Base-by-base conservation (phyloP, 2,329 filamentous ascomycete species). In the Botryotinia calthae region DNA sequence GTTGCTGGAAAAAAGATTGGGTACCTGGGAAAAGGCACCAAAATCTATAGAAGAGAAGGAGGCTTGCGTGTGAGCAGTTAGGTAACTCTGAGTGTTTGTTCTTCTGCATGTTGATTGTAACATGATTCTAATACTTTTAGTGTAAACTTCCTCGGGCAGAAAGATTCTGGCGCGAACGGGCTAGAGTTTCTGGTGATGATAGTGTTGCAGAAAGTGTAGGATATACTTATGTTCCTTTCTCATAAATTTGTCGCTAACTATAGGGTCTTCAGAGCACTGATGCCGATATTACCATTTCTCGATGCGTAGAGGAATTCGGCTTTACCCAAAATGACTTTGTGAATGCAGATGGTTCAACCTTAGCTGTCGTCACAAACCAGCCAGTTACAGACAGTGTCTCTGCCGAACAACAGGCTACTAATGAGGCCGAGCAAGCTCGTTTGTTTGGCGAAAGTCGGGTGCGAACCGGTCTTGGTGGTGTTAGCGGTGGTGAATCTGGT, bases 271-370 rank as follows among this genome's bases (percentile, higher is more conserved):
- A 28, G 51, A 1, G 5, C 0, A 4, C 16, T 18, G n/a, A 54
- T 54, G 25, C n/a, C 12, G 51, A 28, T 3, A 3, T 54, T 1
- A n/a, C n/a, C 3, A 8, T 54, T 0, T 28, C n/a, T 4, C 0
- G 3, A 3, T 54, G 51, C 3, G 14, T 28, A 28, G 14, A n/a
- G 6, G 0, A 8, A 0, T 18, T 3, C 6, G n/a, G 0, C 12
- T 0, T 28, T 0, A 54, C 51, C n/a, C 14, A 28, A 7, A n/a
- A 28, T 28, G 51, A 54, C 28, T 54, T 28, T 7, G 5, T 6
- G 2, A 2, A 54, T 16, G 14, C 9, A 14, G 5, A 54, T 28
- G n/a, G n/a, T 0, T n/a, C n/a, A n/a, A 2, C 1, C 6, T 54
- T 18, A 18, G 51, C 25, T 54, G 2, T 54, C n/a, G 6, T 54